These are phyloP conservation scores for Neurospora sp. DNA, from an alignment of 495 filamentous ascomycete species.

Conservation along the genomic window DNA sequence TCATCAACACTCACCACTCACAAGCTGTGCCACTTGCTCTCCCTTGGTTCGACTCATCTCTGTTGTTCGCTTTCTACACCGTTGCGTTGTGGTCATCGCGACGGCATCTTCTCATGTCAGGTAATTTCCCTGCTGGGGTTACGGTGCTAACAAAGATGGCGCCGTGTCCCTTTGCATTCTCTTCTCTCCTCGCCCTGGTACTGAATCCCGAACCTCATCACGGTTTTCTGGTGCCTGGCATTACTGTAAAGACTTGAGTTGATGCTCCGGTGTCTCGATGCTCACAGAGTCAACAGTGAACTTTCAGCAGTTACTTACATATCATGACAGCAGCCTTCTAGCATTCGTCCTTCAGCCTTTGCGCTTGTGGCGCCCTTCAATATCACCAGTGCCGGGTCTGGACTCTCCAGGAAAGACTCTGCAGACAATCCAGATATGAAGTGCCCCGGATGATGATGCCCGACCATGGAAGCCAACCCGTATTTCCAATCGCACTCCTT, in stretches of 20 bases:
- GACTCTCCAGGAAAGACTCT: neutral
- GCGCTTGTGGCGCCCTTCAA: neutral
- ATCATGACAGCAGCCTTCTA: neutral
- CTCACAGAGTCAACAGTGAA: neutral
- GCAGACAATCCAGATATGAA: neutral
- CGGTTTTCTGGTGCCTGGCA: neutral
- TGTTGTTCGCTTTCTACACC: neutral
- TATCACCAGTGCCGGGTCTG: neutral
- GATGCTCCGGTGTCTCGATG: neutral
- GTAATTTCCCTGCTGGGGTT: neutral
- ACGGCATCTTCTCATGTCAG: neutral
- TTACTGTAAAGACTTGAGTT: neutral
- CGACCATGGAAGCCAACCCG: neutral
- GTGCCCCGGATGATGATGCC: neutral
- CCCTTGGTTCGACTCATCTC: neutral
- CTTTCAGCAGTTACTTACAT: neutral
- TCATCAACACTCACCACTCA: neutral
- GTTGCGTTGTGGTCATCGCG: neutral
- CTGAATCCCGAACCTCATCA: neutral
- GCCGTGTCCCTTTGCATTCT: neutral
- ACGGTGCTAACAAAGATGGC: neutral
- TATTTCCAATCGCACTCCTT: neutral
- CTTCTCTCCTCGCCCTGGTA: neutral
- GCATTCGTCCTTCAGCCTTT: neutral
- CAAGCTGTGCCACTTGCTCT: neutral